phyloP scores from a whole-genome alignment of 805 yeast genomes.

The Candida endomychidarum region DNA sequence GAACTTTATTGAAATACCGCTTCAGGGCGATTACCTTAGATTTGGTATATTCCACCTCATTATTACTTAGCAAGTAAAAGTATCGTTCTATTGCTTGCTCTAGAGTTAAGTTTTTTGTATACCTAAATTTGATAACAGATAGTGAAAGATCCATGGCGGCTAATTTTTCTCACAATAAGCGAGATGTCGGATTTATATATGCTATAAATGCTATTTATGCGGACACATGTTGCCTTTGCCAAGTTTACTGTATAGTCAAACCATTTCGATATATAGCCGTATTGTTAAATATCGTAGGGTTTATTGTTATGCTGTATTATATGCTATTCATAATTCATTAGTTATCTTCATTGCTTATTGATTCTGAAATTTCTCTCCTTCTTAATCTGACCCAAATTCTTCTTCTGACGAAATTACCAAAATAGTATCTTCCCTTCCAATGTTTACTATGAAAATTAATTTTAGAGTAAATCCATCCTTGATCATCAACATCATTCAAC shows the following conservation, averaged over 20 bases:
- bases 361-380: neutral
- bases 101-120: neutral
- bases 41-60: neutral
- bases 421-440: conserved; percentile 66
- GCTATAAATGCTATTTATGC: no score
- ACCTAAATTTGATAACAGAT: conserved; percentile 1
- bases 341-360: no score
- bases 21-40: neutral
- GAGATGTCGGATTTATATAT: no score
- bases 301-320: no score
- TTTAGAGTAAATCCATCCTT: conserved; percentile 78
- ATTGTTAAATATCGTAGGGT: no score
- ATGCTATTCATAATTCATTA: neutral
- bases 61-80: neutral
- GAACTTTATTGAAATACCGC: neutral
- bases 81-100: conserved; percentile 5
- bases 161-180: no score
- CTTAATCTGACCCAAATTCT: conserved; percentile 60
- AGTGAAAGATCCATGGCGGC: conserved; percentile 9
- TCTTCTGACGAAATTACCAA: conserved; percentile 64
- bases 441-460: conserved; percentile 43
- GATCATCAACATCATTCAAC: conserved; percentile 72
- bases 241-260: no score
- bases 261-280: no score
- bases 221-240: no score